Evolutionary conservation across 192 early-diverging fungal genomes (phyloP), one percentile per base, ranked within the genome.

Genomic region (Borealophlyctis nickersoniae): DNA sequence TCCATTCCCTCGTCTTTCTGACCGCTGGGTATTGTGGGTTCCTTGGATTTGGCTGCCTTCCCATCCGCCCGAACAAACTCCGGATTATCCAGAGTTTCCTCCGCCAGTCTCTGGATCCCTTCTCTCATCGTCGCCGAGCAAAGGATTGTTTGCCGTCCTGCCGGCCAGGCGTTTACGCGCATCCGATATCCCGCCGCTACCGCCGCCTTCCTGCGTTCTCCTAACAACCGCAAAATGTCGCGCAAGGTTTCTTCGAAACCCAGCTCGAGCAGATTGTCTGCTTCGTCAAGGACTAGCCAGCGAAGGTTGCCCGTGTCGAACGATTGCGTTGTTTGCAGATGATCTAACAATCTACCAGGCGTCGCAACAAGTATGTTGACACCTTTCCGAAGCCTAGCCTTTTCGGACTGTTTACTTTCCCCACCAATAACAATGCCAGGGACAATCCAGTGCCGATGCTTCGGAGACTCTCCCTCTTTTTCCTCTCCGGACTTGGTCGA

Each of bases 211-310:
- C 67, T 50, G 45, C 71, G 71, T 31, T 66, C 63, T 16, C 70
- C 64, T 24, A 80, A 34, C 29, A 85, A 69, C 26, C 36, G 4
- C 54, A 82, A 54, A 35, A 81, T 76, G 5, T 81, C 78, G 19
- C 59, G 36, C 34, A 80, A 60, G 0, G 77, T 74, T 39, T 79
- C 78, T 67, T 86, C 80, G 64, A 86, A 98, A 0, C 98, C 98
- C 16, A 96, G 84, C 62, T 99, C 94, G 59, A 99, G 76, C 63
- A 99, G 78, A 13, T 92, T 83, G 81, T 99, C 98, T 3, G 95
- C 97, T 75, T 99, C 97, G 75, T 99, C 97, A 27, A 99, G 77
- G 2, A 99, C 92, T 28, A 99, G 67, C 97, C 97, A 99, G 45
- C 90, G 80, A 65, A 99, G 70, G 73, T 94, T 86, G 49, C 87